These are phyloP conservation scores for Pythium rhizo-oryzae DNA, from an alignment of 352 stramenopile genomes.

Conservation along the genomic window DNA sequence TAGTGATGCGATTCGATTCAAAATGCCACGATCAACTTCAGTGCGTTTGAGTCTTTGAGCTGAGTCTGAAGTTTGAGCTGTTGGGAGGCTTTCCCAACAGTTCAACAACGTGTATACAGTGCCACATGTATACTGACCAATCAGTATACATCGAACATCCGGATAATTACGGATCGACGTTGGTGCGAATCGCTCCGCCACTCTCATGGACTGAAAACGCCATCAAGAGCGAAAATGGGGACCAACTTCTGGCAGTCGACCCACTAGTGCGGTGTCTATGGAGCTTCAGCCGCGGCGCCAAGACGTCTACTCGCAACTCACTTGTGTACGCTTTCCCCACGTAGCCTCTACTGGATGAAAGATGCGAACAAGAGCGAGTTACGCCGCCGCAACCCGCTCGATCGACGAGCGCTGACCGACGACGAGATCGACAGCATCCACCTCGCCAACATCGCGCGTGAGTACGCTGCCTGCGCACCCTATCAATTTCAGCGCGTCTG, in stretches of 20 bases:
- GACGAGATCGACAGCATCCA: conserved; percentile 90
- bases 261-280: conserved; percentile 66
- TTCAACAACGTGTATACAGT: too few species aligned
- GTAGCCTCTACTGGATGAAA: conserved; percentile 90
- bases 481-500: too few species aligned
- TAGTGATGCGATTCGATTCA: not conserved
- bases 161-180: not conserved
- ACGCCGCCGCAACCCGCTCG: conserved; percentile 75
- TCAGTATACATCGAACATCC: conserved; percentile 6
- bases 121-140: not conserved
- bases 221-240: conserved; percentile 49
- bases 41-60: not conserved
- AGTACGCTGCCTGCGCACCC: not conserved
- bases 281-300: not conserved
- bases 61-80: not conserved
- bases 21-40: not conserved
- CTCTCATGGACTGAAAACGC: too few species aligned
- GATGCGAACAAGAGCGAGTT: conserved; percentile 77
- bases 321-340: not conserved
- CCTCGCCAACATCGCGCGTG: conserved; percentile 85
- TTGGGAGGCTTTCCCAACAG: too few species aligned
- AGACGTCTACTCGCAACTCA: not conserved
- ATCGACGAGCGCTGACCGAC: conserved; percentile 73
- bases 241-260: conserved; percentile 93
- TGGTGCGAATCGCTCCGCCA: not conserved